Evolutionary conservation across 2,329 filamentous ascomycete genomes (phyloP), one percentile per base, ranked within the genome.

Genomic region (Colletotrichum coccodes): DNA sequence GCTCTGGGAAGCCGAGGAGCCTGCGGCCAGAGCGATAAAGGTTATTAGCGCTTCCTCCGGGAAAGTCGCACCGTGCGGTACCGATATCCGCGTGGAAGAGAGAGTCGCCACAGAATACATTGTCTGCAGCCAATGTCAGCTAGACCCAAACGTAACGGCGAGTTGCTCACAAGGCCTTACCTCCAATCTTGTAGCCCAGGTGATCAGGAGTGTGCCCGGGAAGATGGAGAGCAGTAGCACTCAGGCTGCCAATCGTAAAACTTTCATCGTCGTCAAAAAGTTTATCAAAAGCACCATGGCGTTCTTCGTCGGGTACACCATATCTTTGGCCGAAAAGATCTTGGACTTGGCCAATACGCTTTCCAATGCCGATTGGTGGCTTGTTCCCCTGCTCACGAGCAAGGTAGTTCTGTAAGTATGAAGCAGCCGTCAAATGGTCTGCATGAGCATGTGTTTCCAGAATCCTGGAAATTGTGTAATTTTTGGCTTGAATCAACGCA

Each of bases 361-460:
- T 83, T 1, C 88, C 87, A 26, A 90, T 89, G n/a, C 86, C 82
- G 6, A 90, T 84, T 0, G 72, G 71, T 0, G 86, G 84, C 56
- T 74, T 77, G 1, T 65, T 38, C 0, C 75, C 78, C 49, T 84
- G 80, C 0, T 62, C 59, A 8, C 78, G 68, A 0, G 75, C 71
- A 0, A 90, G 79, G 2, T 73, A 75, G 0, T 76, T 75, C 72
- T 89, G 87, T 0, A 92, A 80, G 73, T 91, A 91, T 4, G 82
- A 81, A 0, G 89, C 82, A 0, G 89, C 85, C 0, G 87, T 91
- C 0, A 91, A 70, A 68, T 91, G 88, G 63, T 91, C 87, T 4
- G 88, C 88, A 69, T 90, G 87, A 0, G 82, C 85, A 73, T 92
- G 89, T 0, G 90, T 91, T 71, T 92, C 90, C 3, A 91, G 81